Base-by-base conservation (phyloP, 768 basidiomycete genomes). In the Auriscalpium orientale region DNA sequence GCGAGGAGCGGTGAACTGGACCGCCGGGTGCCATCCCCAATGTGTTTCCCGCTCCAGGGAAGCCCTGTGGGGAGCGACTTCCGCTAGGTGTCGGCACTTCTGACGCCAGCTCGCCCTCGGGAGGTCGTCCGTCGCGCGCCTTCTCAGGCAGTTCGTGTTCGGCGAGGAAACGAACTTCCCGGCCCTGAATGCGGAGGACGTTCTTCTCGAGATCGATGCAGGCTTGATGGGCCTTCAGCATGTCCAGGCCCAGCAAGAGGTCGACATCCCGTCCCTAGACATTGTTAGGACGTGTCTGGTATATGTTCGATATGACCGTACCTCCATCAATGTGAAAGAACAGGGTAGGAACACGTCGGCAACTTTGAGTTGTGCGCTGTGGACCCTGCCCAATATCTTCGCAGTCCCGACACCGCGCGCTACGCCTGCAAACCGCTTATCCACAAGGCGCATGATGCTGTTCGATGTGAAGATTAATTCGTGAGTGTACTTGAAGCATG, bases 161-260 rank as follows among this genome's bases (percentile, higher is more conserved):
- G 2, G 91, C 70, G 4, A 99, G 75, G 77, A 99, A 99, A 16
- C 72, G 71, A 9, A 99, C 86, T 70, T 97, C 91, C 13, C 91
- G 81, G 16, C 83, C 87, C 74, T 93, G 90, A 50, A 99, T 98
- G n/a, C 92, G 81, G 20, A 99, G 82, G 12, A 89, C 89, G 61
- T 85, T 83, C 69, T 92, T 92, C 63, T 85, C 78, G 21, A 99
- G 81, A 70, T 99, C 97, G 68, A 99, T 98, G 66, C 85, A 90
- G 6, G 94, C 95, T 67, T 97, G 94, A 68, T 98, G 91, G 0
- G 94, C 90, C 71, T 93, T 98, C 58, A 98, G 82, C 97, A 98
- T 98, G 77, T 99, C 97, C n/a, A 99, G 79, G 8, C 97, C 97
- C 44, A 99, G 86, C 3, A 99, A 76, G n/a, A 99, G 83, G 66